Base-by-base conservation (phyloP, 2,329 filamentous ascomycete species). In the Berkeleyomyces basicola region DNA sequence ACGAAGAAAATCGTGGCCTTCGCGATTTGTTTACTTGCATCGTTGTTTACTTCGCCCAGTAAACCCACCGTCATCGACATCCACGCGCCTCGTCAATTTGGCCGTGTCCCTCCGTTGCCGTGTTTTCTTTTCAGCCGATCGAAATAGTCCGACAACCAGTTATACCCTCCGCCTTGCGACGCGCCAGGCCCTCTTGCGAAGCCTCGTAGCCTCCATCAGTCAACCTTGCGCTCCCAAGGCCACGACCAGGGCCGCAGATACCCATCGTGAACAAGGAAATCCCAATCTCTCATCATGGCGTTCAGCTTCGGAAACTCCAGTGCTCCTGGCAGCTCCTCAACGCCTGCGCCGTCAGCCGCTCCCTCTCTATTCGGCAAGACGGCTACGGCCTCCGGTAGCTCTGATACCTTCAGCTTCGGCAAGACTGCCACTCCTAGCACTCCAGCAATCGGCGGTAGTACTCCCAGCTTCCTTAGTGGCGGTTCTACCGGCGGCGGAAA, bases 241-340 rank as follows among this genome's bases (percentile, higher is more conserved):
- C 61, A 59, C 61, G 61, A 49, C 36, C 7, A 55, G 14, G 6
- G n/a, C 10, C 60, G 4, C 11, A 2, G 36, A 63, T 57, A 57
- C 42, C 33, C 4, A 6, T 16, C 37, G 7, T n/a, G 23, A 7
- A 43, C 7, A 23, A 23, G 23, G 23, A 2, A 23, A 23, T 23
- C 23, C n/a, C 46, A 47, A 53, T 61, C 49, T 36, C 31, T 58
- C 42, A 69, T 63, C 65, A 77, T 76, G 74, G 69, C 73, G 44
- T 76, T 77, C 70, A 72, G 42, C 64, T 76, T 77, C 67, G 70
- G 71, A 65, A 67, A 69, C 75, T 63, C 74, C 73, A 66, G 63
- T 72, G 10, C 44, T 23, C 23, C 58, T 31, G 14, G 42, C 43
- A 47, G 31, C 36, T 55, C 51, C n/a, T 55, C 51, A 5, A 55